A percentile compares a stretch with the other conserved stretches of the same genome.
These are phyloP conservation scores for Coniochaeta pulveracea DNA, from an alignment of 2,329 filamentous ascomycete species.

Conservation along the genomic window DNA sequence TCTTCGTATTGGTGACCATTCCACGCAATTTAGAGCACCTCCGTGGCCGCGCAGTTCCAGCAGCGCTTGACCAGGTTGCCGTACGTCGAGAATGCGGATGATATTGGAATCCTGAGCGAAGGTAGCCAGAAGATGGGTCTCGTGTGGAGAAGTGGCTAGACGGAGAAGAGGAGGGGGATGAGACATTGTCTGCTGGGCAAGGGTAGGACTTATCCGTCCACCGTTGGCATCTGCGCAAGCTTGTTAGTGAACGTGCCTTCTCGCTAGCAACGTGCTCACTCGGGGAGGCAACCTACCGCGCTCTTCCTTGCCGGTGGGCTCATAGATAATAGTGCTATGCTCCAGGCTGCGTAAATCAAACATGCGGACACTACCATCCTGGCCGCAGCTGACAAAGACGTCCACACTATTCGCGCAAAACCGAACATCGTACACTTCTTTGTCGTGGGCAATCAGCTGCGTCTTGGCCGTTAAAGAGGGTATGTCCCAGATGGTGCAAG, in stretches of 20 bases:
- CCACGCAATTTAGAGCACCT: conserved; percentile 79
- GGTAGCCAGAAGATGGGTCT: conserved; percentile 90
- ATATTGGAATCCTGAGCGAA: conserved; percentile 89
- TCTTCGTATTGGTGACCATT: conserved; percentile 83
- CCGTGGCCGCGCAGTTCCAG: conserved; percentile 86
- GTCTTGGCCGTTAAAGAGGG: conserved; percentile 96
- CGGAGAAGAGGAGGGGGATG: conserved; percentile 69
- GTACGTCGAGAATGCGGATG: conserved; percentile 89
- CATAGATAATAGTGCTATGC: conserved; percentile 98
- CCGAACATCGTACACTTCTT: conserved; percentile 95
- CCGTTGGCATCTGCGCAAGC: conserved; percentile 35
- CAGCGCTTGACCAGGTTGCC: conserved; percentile 89
- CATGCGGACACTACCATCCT: conserved; percentile 96
- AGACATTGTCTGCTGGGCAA: conserved; percentile 66
- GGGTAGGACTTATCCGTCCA: conserved; percentile 59
- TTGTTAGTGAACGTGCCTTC: background rate
- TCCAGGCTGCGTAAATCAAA: conserved; percentile 94
- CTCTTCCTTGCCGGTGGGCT: conserved; percentile 80
- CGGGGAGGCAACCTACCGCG: conserved; percentile 42
- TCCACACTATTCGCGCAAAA: conserved; percentile 99
- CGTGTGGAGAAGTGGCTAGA: conserved; percentile 84
- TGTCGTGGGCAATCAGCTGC: conserved; percentile 95
- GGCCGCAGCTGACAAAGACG: conserved; percentile 94
- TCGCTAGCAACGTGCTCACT: no score
- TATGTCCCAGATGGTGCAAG: conserved; percentile 99